Base-by-base conservation (phyloP, 2,329 filamentous ascomycete genomes). In the Penicillium sp. region DNA sequence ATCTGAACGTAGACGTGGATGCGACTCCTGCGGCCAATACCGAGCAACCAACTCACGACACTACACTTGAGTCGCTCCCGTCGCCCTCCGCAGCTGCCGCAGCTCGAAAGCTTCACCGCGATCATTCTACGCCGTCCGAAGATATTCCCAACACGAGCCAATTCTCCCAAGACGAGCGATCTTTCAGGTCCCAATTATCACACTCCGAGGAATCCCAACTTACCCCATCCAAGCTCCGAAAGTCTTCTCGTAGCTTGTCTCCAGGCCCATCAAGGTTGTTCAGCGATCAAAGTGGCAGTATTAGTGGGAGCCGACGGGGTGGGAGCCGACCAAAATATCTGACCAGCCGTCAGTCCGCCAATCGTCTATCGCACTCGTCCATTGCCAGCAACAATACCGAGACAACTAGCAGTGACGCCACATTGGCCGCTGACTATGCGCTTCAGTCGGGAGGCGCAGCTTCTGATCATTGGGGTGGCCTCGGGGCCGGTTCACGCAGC, bases 381-480 rank as follows among this genome's bases (percentile, higher is more conserved):
- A 57, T 72, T 29, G 68, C 72, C 5, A 74, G 73, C 35, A 66
- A 62, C 15, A 77, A 74, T 29, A 75, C 71, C 23, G 82, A 85
- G 44, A 71, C 68, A 6, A 78, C 77, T n/a, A 54, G 58, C 28
- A 90, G 82, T 55, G 87, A 93, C 48, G 75, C 74, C 3, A 88
- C 84, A 4, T 69, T 86, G 12, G 82, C 83, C 5, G 79, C 80
- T 6, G 88, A 95, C 60, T 92, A 83, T 63, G 84, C 85, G 15
- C 69, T 93, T 23, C 85, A 93, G 54, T 85, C 85, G 2, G 87
- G 85, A 12, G 85, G 87, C 16, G 84, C 85, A 9, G 70, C 78
- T 3, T 79, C 85, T 1, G 69, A 54, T 15, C 56, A 55, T 23
- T 42, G 44, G 25, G 50, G 47, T 25, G 42, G 38, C 32, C 34